Conservation (phyloP, 2,329 filamentous ascomycete species). For the Emergomyces pasteurianus region DNA sequence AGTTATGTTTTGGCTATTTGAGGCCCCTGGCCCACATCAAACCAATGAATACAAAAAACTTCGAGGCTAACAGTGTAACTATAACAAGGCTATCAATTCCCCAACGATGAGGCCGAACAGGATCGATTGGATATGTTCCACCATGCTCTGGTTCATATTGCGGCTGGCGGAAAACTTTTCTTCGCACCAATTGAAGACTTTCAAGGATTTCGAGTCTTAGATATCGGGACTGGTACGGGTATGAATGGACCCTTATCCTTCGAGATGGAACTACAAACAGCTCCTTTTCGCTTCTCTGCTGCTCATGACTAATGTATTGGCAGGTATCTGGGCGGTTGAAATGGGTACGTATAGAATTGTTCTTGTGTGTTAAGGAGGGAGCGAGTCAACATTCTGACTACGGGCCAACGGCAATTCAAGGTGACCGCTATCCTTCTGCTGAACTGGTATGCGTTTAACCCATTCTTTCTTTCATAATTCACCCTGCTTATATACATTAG, state of each 20-base stretch:
- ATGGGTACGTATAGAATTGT: conserved; percentile 16
- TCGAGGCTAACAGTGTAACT: not conserved
- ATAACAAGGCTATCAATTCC: conserved; percentile 15
- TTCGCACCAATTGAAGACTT: conserved; percentile 15
- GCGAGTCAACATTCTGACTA: not conserved
- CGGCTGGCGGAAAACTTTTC: conserved; percentile 19
- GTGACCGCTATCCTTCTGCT: conserved; percentile 11
- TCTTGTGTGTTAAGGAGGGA: not conserved
- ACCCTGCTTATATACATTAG: not conserved
- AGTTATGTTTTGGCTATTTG: not conserved
- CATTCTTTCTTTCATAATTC: not conserved
- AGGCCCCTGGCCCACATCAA: too few relatives aligned
- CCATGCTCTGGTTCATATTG: conserved; percentile 15
- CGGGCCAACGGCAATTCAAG: conserved; percentile 11
- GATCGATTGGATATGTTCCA: conserved; percentile 29
- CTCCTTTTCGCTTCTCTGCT: not conserved
- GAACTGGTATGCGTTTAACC: conserved; percentile 6
- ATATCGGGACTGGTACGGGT: conserved; percentile 21
- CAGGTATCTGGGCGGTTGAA: conserved; percentile 21
- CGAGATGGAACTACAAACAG: not conserved
- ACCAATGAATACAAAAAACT: not conserved
- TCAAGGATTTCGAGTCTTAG: conserved; percentile 13
- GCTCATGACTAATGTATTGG: not conserved
- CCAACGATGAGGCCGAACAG: conserved; percentile 29
- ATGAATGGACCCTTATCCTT: not conserved